Base-by-base conservation (phyloP, 257 asterid genomes). In the Gentiana dahurica region DNA sequence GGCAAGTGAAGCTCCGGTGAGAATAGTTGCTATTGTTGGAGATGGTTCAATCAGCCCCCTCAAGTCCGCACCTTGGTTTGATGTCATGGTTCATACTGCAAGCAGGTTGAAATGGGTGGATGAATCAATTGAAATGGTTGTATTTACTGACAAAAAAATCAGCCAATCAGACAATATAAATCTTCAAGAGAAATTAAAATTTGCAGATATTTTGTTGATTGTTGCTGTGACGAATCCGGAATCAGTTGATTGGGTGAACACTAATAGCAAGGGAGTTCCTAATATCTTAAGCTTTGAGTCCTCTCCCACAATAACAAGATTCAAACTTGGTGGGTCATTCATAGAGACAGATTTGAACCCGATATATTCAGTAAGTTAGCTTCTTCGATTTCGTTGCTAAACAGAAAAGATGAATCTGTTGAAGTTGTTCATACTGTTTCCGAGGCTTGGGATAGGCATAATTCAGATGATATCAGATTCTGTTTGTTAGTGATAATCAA, bases 391-490 rank as follows among this genome's bases (percentile, higher is more conserved):
- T 74, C 83, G 59, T 83, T 59, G 59, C 57, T 77, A 8, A 66
- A 80, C 63, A 59, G 76, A 70, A 51, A 59, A 37, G 71, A 74
- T 65, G 87, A 80, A 73, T 75, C 86, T 0, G 72, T 61, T 53
- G 86, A 84, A 73, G 73, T 87, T 36, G 70, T 64, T 34, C 64
- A 6, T 44, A 77, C 94, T 10, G 72, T 90, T 41, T 67, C 60
- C 49, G 94, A 85, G 59, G 86, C 96, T 41, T 90, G 98, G 98
- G 86, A 63, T 49, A 79, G 95, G 67, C 79, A 67, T 11, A 90
- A 82, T 67, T 74, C 96, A 8, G 95, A 91, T 70, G 98, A 84
- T 63, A 82, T 91, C 64, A 79, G 87, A 58, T 91, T 91, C 82
- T 82, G 87, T 67, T 69, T 91, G 79, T 56, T 91, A 65, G 84